Conservation (phyloP, 1,284 basidiomycete genomes). For the Ganoderma lingzhi region DNA sequence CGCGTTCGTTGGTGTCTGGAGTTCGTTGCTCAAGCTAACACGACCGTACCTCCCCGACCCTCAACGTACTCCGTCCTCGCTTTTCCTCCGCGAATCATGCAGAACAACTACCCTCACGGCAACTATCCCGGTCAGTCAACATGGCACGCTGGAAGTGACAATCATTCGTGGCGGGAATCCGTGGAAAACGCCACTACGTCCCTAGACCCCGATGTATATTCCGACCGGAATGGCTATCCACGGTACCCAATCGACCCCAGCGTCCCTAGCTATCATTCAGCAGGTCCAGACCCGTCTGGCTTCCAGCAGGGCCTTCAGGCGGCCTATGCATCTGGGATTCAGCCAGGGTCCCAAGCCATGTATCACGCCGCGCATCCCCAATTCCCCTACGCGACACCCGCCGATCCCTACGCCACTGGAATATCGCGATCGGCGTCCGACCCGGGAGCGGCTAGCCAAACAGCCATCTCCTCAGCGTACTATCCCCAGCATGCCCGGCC, state of each 20-base stretch:
- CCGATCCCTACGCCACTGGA: background rate
- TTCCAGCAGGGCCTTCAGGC: background rate
- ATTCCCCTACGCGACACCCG: background rate
- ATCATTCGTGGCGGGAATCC: slow-evolving; percentile 2
- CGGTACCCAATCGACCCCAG: background rate
- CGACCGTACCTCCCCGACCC: background rate
- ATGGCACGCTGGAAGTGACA: background rate
- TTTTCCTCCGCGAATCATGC: background rate
- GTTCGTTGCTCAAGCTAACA: background rate
- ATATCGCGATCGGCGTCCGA: background rate
- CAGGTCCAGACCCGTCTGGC: background rate
- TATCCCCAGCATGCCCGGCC: background rate
- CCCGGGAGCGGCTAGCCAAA: background rate
- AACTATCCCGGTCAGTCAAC: background rate
- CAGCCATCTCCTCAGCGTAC: background rate
- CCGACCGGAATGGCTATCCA: background rate
- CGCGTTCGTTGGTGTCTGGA: background rate
- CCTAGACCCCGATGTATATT: slow-evolving; percentile 1
- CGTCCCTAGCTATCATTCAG: background rate
- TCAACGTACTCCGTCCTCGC: background rate
- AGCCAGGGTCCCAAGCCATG: background rate
- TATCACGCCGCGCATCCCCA: background rate
- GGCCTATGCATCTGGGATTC: background rate
- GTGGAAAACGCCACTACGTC: slow-evolving; percentile 5
- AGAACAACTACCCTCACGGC: background rate